Percentiles rank a stretch among this genome's conserved stretches.
Conservation (phyloP, 768 basidiomycete species). For the Macrolepiota albuminosa region DNA sequence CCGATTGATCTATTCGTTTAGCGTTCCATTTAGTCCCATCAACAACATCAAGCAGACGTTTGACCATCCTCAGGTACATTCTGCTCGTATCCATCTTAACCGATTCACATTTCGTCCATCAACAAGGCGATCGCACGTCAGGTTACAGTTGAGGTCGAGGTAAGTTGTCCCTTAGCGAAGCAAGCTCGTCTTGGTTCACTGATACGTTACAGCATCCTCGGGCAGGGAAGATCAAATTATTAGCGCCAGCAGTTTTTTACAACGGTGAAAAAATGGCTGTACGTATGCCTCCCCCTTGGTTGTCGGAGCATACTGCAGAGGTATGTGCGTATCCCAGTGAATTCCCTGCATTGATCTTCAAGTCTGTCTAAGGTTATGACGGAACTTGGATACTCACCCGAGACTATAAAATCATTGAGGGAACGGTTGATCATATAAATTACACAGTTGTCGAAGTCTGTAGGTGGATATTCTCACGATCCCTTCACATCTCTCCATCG, state of each 20-base stretch:
- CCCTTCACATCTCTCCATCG: background rate
- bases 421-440: constrained; percentile 14
- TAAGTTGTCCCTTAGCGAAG: constrained; percentile 33
- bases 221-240: constrained; percentile 72
- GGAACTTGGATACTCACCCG: constrained; percentile 27
- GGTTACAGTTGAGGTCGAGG: constrained; percentile 74
- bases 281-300: constrained; percentile 76
- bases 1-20: constrained; percentile 20
- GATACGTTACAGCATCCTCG: constrained; percentile 53
- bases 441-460: background rate
- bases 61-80: constrained; percentile 67
- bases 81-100: background rate
- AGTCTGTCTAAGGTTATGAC: constrained; percentile 18
- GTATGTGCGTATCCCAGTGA: constrained; percentile 25
- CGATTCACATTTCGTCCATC: constrained; percentile 5
- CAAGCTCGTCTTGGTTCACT: constrained; percentile 21
- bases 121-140: constrained; percentile 66
- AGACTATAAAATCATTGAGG: constrained; percentile 14
- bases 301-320: constrained; percentile 81
- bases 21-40: constrained; percentile 86
- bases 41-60: constrained; percentile 90
- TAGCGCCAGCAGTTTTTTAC: constrained; percentile 77
- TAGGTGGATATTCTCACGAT: background rate
- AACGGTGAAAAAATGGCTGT: constrained; percentile 77
- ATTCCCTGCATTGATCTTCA: background rate